Evolutionary conservation across 345 rosid genomes (phyloP), one percentile per base, ranked within the genome.

Genomic region (Leavenworthia alabamica): DNA sequence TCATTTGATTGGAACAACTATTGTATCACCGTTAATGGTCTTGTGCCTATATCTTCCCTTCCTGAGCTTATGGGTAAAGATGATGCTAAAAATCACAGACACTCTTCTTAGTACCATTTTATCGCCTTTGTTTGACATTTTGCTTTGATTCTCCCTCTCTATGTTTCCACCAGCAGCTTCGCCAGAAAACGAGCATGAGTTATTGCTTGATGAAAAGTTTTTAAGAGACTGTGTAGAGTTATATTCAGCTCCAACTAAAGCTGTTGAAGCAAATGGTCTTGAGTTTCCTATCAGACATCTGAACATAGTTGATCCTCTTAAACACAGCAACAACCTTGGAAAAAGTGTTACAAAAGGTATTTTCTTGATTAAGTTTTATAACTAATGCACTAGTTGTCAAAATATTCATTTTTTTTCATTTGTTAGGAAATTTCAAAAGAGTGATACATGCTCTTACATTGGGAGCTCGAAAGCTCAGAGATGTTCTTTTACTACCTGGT

Each of bases 301-400:
- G 40, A 93, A 86, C 74, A 82, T 93, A 49, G 40, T 93, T 51
- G 99, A 89, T 82, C 97, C 99, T 64, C 60, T 89, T 48, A 86
- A 78, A 63, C 82, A 74, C 59, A 80, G 72, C 75, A 93, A 92
- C 78, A 92, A 92, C 80, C 83, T 92, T 7, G 97, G 97, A 12
- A 94, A 88, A 42, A 86, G 98, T 67, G 91, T 93, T 50, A 81
- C 83, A 68, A 75, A 75, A 86, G 97, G 99, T 88, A 81, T 4
- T 45, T 60, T 23, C 27, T 7, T 59, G 49, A 43, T 36, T 8
- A 33, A 42, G 0, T n/a, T 60, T 0, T 46, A 11, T 45, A 9
- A 45, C 13, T 47, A 59, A 29, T 49, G 15, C 16, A 6, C 17
- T 6, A 24, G 19, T 49, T 52, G 15, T 40, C 56, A 29, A 32